Percentiles rank a stretch among this genome's conserved stretches.
Conservation (phyloP, 2,329 filamentous ascomycete genomes). For the Arachnomyces sp. region DNA sequence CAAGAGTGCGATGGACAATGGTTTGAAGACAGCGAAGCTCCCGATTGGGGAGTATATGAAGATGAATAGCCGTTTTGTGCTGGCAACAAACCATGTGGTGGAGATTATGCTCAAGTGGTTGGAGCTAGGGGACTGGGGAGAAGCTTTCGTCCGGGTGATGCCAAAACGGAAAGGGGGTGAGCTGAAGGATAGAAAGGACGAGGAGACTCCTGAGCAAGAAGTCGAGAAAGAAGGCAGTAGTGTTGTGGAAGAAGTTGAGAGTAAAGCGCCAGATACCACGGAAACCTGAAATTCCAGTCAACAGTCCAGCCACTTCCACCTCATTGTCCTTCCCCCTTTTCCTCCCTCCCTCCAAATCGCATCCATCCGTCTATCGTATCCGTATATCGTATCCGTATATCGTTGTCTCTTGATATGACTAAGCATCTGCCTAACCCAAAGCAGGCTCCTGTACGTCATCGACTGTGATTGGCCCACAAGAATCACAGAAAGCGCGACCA, state of each 20-base stretch:
- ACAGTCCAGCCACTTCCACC: no score
- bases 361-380: no score
- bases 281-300: no score
- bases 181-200: constrained; percentile 6
- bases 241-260: no score
- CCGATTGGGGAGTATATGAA: constrained; percentile 94
- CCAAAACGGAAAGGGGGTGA: constrained; percentile 63
- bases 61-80: constrained; percentile 75
- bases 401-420: no score
- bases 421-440: no score
- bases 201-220: background rate
- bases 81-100: constrained; percentile 91
- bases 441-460: no score
- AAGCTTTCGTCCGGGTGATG: constrained; percentile 80
- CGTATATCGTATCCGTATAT: constrained; percentile 2
- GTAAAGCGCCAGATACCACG: no score
- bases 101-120: constrained; percentile 96
- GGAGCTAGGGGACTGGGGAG: constrained; percentile 81
- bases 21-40: constrained; percentile 78
- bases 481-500: constrained; percentile 2
- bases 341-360: no score
- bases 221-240: constrained; percentile 2
- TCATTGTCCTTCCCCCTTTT: no score
- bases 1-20: constrained; percentile 63
- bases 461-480: no score